Base-by-base conservation (phyloP, 257 asterid genomes). In the Marsdenia floribunda region DNA sequence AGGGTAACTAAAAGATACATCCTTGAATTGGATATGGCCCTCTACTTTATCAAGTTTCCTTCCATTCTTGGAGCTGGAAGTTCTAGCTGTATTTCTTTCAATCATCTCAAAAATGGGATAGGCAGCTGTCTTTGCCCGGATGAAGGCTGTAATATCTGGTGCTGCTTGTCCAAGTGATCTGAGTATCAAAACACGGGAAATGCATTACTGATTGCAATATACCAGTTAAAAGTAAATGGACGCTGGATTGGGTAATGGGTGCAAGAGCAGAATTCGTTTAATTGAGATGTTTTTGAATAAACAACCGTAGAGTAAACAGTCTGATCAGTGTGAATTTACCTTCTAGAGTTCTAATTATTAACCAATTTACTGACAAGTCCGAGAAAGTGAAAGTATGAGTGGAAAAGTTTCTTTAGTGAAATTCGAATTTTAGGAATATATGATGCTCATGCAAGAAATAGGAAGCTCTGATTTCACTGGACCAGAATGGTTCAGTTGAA, bases 121-220 rank as follows among this genome's bases (percentile, higher is more conserved):
- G 4, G 98, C 98, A 21, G 97, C 92, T 0, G 98, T 60, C 85
- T 88, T 94, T 65, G 98, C 98, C 71, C 98, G 86, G 68, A 94
- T 80, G 72, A 94, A 94, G 4, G 99, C 92, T 2, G 98, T 87
- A 80, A 94, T 75, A 52, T 90, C 96, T 2, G 98, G 98, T 22
- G 98, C 97, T 2, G 93, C 93, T 80, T 90, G 98, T 63, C 99
- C 99, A 47, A 94, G 85, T 44, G 99, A 94, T 85, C 98, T 93
- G 80, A 72, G 66, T 49, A 49, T 4, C 46, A 73, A 68, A 63
- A 68, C 14, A 69, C 73, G 22, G 42, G 22, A 22, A 15, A 74
- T 29, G 15, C 68, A 65, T 37, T 22, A 52, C 14, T 29, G 3
- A 53, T 42, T 22, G 44, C 10, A 68, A 38, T 14, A 11, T 22